Evolutionary conservation across 768 basidiomycete species (phyloP).

Genomic region (Tubosaeta brunneosetosa): DNA sequence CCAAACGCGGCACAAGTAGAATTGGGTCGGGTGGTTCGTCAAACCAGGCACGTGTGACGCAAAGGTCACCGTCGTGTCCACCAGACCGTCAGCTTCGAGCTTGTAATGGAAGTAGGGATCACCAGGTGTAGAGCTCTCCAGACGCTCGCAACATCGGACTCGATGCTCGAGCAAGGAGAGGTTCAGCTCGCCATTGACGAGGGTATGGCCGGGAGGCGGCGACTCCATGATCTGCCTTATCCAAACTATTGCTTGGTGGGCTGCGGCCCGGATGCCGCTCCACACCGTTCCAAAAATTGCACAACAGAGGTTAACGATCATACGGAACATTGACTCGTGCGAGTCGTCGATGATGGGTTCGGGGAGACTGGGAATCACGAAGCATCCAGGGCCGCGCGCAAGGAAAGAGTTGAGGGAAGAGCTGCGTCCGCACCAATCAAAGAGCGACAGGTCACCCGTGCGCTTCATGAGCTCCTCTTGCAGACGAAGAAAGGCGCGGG

Average conservation of each 20-base stretch:
- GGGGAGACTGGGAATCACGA: slow-evolving; percentile 4
- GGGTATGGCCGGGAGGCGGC: slow-evolving; percentile 15
- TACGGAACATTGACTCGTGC: slow-evolving; percentile 6
- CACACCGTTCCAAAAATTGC: slow-evolving; percentile 5
- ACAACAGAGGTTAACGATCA: slow-evolving; percentile 11
- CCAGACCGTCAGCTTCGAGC: slow-evolving; percentile 11
- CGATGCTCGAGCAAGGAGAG: slow-evolving; percentile 20
- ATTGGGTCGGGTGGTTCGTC: slow-evolving; percentile 2
- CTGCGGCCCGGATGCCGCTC: slow-evolving; percentile 7
- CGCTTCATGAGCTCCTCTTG: slow-evolving; percentile 28
- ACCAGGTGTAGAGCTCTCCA: background rate
- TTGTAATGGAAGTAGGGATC: slow-evolving; percentile 5
- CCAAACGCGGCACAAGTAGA: slow-evolving; percentile 23
- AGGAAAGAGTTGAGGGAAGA: slow-evolving; percentile 22
- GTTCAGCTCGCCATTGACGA: slow-evolving; percentile 23
- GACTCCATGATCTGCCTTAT: slow-evolving; percentile 6
- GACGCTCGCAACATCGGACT: slow-evolving; percentile 8
- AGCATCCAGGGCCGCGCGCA: slow-evolving; percentile 17
- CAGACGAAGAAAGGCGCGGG: slow-evolving; percentile 25
- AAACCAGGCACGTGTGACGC: background rate
- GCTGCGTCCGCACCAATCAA: slow-evolving; percentile 23
- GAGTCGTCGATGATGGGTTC: slow-evolving; percentile 3
- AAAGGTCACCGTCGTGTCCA: slow-evolving; percentile 4
- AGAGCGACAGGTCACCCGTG: slow-evolving; percentile 20
- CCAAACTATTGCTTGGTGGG: background rate